A percentile compares a stretch with the other conserved stretches of the same genome.
These are phyloP conservation scores for Penicillium sp. DNA, from an alignment of 2,329 filamentous ascomycete species.

Conservation along the genomic window DNA sequence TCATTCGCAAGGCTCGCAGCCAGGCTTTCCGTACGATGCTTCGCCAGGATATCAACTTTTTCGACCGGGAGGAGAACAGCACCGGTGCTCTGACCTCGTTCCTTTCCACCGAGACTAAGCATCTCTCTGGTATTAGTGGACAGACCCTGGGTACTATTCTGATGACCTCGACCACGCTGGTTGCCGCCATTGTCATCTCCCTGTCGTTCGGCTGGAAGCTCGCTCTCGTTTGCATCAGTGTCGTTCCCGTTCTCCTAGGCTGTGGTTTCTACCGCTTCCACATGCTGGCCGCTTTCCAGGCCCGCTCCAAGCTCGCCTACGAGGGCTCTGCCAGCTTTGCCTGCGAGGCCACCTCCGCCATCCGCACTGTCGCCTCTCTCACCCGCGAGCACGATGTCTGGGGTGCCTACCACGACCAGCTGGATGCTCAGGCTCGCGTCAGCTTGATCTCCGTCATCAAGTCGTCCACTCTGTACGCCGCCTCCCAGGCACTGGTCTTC, in stretches of 20 bases:
- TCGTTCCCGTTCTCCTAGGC: slow-evolving; percentile 73
- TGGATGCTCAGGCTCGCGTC: slow-evolving; percentile 66
- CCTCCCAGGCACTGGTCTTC: slow-evolving; percentile 81
- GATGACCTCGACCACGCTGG: slow-evolving; percentile 75
- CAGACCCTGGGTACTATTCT: slow-evolving; percentile 84
- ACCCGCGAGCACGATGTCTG: slow-evolving; percentile 85
- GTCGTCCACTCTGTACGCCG: slow-evolving; percentile 78
- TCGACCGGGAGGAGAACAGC: slow-evolving; percentile 86
- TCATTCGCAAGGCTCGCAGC: slow-evolving; percentile 81
- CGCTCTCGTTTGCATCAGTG: slow-evolving; percentile 76
- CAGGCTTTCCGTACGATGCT: slow-evolving; percentile 83
- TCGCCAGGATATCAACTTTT: slow-evolving; percentile 89
- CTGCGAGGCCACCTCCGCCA: slow-evolving; percentile 90
- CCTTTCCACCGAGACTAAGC: slow-evolving; percentile 84
- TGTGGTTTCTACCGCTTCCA: slow-evolving; percentile 90
- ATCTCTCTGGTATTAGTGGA: slow-evolving; percentile 84
- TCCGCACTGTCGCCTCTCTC: slow-evolving; percentile 88
- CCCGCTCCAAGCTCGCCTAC: slow-evolving; percentile 77
- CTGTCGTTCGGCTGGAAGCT: slow-evolving; percentile 86
- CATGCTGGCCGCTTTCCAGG: slow-evolving; percentile 77
- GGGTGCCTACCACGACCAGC: slow-evolving; percentile 66
- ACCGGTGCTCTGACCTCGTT: slow-evolving; percentile 87
- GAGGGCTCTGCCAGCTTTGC: slow-evolving; percentile 81
- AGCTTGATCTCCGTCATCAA: slow-evolving; percentile 74
- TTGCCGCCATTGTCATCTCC: slow-evolving; percentile 70